phyloP scores from a whole-genome alignment of 176 grass and related monocot species.

The maize (Zea mays) region DNA sequence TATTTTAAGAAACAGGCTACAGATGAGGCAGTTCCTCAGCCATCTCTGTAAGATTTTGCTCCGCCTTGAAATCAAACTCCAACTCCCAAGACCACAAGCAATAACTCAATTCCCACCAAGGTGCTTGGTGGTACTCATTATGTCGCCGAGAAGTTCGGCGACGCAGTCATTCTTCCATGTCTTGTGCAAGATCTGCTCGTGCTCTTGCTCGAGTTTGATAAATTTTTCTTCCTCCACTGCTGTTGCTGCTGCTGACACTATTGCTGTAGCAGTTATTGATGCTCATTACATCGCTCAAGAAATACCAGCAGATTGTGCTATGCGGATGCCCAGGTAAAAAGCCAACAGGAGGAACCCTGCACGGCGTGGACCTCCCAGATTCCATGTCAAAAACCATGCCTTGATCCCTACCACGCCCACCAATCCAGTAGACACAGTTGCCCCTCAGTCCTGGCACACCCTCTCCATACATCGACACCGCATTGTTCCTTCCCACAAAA shows the following conservation, averaged over 20 bases:
- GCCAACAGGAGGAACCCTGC: constrained; percentile 19
- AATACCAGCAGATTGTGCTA: constrained; percentile 58
- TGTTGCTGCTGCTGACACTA: constrained; percentile 5
- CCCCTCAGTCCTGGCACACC: constrained; percentile 37
- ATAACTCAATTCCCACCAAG: constrained; percentile 24
- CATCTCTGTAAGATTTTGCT: constrained; percentile 27
- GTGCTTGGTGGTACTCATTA: constrained; percentile 20
- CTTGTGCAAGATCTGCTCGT: constrained; percentile 39
- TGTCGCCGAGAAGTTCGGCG: constrained; percentile 26
- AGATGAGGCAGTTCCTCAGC: constrained; percentile 7
- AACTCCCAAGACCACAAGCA: neutral
- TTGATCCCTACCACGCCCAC: constrained; percentile 53
- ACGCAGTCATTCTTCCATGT: constrained; percentile 38
- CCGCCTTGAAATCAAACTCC: neutral
- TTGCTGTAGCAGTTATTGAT: constrained; percentile 19
- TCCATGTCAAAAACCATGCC: constrained; percentile 66
- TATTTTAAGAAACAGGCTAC: constrained; percentile 34
- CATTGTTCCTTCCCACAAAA: constrained; percentile 55
- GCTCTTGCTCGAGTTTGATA: constrained; percentile 50
- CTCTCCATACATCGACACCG: constrained; percentile 41
- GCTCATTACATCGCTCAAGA: constrained; percentile 49
- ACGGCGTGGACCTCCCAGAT: constrained; percentile 41
- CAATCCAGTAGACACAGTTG: constrained; percentile 56
- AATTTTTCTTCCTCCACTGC: constrained; percentile 43
- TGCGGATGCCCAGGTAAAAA: constrained; percentile 12